Percentiles rank a stretch among this genome's conserved stretches.
Conservation (phyloP, 116 monocot genomes). For the Dioscorea cayenensis region DNA sequence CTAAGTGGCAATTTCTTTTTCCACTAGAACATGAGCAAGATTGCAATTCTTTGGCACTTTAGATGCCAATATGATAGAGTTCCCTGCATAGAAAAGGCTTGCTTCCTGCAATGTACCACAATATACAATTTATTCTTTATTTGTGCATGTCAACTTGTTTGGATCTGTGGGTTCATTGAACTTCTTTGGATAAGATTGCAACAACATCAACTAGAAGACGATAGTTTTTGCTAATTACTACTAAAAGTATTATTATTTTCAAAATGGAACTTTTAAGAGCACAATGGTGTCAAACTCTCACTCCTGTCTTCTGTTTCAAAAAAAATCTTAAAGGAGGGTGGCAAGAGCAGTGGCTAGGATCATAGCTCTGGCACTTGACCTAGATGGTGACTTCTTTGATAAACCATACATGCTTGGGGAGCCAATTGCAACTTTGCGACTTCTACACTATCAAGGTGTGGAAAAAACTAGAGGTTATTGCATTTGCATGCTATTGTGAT, state of each 20-base stretch:
- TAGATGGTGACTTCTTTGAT: slow-evolving; percentile 74
- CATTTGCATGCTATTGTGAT: slow-evolving; percentile 4
- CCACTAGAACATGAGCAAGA: neutral
- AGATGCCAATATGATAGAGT: no score
- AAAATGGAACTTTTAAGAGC: neutral
- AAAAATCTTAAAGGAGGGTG: slow-evolving; percentile 45
- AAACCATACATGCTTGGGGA: slow-evolving; percentile 77
- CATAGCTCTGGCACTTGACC: slow-evolving; percentile 85
- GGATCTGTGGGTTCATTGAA: neutral
- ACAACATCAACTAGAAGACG: no score
- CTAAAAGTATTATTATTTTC: neutral
- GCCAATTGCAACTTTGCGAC: slow-evolving; percentile 74
- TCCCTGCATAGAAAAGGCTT: no score
- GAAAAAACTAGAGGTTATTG: slow-evolving; percentile 17
- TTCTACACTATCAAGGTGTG: slow-evolving; percentile 90
- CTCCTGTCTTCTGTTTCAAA: neutral
- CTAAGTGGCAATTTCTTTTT: neutral
- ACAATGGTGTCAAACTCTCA: neutral
- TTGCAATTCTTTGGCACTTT: no score
- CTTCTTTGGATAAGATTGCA: neutral
- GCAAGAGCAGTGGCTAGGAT: slow-evolving; percentile 64
- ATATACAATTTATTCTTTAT: no score
- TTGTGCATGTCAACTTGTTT: no score
- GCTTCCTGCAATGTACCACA: no score
- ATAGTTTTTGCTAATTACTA: no score